A percentile compares a stretch with the other conserved stretches of the same genome.
Conservation (phyloP, 2,329 filamentous ascomycete species). For the Ilyonectria sp. region DNA sequence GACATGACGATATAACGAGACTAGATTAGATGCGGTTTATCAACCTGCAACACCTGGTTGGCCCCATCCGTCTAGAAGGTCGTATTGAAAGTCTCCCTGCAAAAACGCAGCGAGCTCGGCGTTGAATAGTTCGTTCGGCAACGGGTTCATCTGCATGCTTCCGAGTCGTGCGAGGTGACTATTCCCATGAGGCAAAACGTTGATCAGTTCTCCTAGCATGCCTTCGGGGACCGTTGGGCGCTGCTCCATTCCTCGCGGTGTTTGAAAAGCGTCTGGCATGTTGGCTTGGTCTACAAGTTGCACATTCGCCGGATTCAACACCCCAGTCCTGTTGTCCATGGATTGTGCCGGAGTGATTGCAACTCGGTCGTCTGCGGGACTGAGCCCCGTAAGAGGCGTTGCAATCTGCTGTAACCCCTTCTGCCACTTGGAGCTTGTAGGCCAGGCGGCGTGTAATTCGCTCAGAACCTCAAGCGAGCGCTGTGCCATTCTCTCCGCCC, state of each 20-base stretch:
- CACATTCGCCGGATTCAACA: background rate
- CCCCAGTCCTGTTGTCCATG: too few relatives aligned
- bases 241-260: constrained; percentile 8
- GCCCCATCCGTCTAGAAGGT: constrained; percentile 24
- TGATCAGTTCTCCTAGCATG: constrained; percentile 34
- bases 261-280: background rate
- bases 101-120: constrained; percentile 34
- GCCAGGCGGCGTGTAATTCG: constrained; percentile 47
- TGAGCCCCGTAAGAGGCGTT: constrained; percentile 33
- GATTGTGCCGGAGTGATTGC: background rate
- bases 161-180: constrained; percentile 16
- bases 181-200: constrained; percentile 24
- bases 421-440: constrained; percentile 41
- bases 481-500: constrained; percentile 47
- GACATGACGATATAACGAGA: constrained; percentile 12
- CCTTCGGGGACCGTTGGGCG: constrained; percentile 17
- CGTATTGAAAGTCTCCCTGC: constrained; percentile 31
- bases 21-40: background rate
- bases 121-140: constrained; percentile 27
- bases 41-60: constrained; percentile 7
- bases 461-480: constrained; percentile 44
- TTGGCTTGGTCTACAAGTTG: background rate
- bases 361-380: constrained; percentile 8
- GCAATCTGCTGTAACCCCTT: constrained; percentile 40
- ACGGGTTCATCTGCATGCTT: constrained; percentile 23